Conservation (phyloP, 2,329 filamentous ascomycete genomes). For the Calonectria fujianensis region DNA sequence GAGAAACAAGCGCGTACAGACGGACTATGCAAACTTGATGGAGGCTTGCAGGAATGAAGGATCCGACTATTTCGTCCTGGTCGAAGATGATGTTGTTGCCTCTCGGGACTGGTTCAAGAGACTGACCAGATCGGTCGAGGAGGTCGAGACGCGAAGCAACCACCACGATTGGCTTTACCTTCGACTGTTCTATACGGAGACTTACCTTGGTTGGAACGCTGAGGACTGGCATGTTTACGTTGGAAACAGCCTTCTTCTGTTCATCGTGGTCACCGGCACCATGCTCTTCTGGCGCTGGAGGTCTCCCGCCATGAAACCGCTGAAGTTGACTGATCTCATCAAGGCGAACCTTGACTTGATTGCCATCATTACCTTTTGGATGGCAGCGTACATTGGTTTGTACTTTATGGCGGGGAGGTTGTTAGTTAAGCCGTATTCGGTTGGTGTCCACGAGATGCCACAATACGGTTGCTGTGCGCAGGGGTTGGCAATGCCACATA, state of each 20-base stretch:
- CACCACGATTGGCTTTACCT: conserved; percentile 57
- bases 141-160: conserved; percentile 45
- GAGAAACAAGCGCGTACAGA: conserved; percentile 54
- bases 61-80: conserved; percentile 55
- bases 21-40: conserved; percentile 55
- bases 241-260: conserved; percentile 47
- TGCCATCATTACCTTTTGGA: conserved; percentile 51
- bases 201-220: conserved; percentile 60
- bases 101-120: conserved; percentile 56
- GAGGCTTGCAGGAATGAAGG: conserved; percentile 49
- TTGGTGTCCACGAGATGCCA: conserved; percentile 58
- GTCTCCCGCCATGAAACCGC: conserved; percentile 31
- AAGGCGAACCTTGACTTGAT: conserved; percentile 30
- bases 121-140: conserved; percentile 46
- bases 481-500: conserved; percentile 57
- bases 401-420: conserved; percentile 57
- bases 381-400: conserved; percentile 49
- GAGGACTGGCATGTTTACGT: conserved; percentile 57
- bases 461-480: conserved; percentile 61
- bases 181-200: conserved; percentile 60
- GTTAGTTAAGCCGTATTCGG: conserved; percentile 48
- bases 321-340: conserved; percentile 40
- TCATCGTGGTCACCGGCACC: conserved; percentile 35
- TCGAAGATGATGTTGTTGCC: conserved; percentile 60
- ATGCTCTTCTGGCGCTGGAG: conserved; percentile 43